Percentiles rank a stretch among this genome's conserved stretches.
phyloP scores from a whole-genome alignment of 495 filamentous ascomycete genomes.

The Parathielavia appendiculata region DNA sequence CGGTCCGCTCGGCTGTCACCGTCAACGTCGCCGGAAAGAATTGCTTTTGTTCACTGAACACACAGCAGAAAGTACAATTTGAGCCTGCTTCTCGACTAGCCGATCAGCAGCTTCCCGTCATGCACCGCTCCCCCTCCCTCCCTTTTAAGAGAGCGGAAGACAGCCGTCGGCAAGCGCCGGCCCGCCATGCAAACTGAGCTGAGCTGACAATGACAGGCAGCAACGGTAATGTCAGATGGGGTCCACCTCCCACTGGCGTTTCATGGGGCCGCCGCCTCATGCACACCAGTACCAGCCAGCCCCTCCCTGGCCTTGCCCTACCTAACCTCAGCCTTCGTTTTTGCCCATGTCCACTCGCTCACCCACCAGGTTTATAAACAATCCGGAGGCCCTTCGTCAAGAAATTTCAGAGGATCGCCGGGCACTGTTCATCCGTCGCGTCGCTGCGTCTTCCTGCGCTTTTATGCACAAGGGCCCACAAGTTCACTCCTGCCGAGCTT shows the following conservation, averaged over 20 bases:
- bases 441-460: no score
- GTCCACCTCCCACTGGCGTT: constrained; percentile 5
- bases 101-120: no score
- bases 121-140: no score
- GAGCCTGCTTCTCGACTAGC: no score
- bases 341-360: neutral
- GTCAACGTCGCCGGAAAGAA: no score
- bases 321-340: constrained; percentile 1
- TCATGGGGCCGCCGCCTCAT: constrained; percentile 7
- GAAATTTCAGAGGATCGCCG: neutral
- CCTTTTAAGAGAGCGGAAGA: neutral
- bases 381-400: neutral
- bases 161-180: constrained; percentile 8
- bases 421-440: neutral
- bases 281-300: neutral
- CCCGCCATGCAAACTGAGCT: neutral
- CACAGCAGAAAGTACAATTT: no score
- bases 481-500: no score
- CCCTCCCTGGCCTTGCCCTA: neutral
- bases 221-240: constrained; percentile 1
- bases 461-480: no score
- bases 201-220: constrained; percentile 5
- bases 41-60: no score
- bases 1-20: neutral
- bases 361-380: neutral